phyloP scores from a whole-genome alignment of 495 filamentous ascomycete genomes.

The Letharia lupina region DNA sequence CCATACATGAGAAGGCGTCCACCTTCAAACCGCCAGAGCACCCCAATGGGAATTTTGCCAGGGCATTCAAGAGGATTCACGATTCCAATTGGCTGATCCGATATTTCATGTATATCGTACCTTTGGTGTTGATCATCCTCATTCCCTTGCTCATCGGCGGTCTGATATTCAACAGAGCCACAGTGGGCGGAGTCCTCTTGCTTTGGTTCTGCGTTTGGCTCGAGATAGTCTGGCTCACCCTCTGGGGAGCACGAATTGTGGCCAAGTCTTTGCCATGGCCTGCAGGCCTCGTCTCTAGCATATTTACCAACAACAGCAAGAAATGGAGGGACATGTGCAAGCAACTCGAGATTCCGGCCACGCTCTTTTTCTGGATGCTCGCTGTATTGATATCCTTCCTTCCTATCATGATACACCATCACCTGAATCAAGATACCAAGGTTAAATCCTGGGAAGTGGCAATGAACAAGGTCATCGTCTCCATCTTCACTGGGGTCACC shows the following conservation, averaged over 20 bases:
- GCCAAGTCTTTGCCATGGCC: slow-evolving; percentile 64
- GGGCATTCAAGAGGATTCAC: slow-evolving; percentile 58
- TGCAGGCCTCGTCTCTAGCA: slow-evolving; percentile 58
- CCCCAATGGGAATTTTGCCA: slow-evolving; percentile 51
- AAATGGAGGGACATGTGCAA: slow-evolving; percentile 90
- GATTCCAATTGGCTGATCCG: slow-evolving; percentile 70
- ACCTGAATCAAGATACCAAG: slow-evolving; percentile 46
- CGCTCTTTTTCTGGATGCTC: slow-evolving; percentile 89
- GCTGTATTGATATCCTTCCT: slow-evolving; percentile 61
- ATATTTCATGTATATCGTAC: slow-evolving; percentile 81
- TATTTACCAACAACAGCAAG: slow-evolving; percentile 80
- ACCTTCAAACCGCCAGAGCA: slow-evolving; percentile 62
- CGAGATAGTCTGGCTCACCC: slow-evolving; percentile 82
- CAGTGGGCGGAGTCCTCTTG: slow-evolving; percentile 66
- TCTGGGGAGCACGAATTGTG: slow-evolving; percentile 77
- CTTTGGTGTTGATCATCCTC: slow-evolving; percentile 62
- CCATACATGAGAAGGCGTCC: slow-evolving; percentile 60
- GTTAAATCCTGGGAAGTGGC: slow-evolving; percentile 62
- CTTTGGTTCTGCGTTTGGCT: slow-evolving; percentile 95
- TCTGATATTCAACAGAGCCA: slow-evolving; percentile 54
- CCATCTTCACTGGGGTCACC: slow-evolving; percentile 67
- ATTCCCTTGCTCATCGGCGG: slow-evolving; percentile 75
- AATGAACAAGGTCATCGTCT: slow-evolving; percentile 80
- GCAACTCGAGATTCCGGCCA: slow-evolving; percentile 76
- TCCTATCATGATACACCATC: slow-evolving; percentile 62